phyloP scores from a whole-genome alignment of 108 stramenopile genomes.

The Chaetoceros tenuissimus region DNA sequence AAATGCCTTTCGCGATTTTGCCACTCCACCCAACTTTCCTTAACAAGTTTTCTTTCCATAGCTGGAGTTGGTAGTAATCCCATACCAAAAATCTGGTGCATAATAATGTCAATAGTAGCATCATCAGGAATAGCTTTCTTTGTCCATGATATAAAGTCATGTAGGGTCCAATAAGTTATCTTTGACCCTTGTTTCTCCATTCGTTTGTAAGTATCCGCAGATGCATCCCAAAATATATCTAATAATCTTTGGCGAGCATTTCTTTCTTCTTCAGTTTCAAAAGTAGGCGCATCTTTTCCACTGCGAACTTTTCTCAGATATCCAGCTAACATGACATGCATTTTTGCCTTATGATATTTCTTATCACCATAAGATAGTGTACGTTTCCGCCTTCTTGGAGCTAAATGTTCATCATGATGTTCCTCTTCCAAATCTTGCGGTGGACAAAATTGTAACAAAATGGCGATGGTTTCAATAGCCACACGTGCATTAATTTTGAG shows the following conservation, averaged over 20 bases:
- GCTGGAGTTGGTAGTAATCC: conserved; percentile 49
- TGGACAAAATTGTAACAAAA: conserved; percentile 1
- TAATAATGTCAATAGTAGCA: conserved; percentile 39
- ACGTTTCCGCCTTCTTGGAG: background rate
- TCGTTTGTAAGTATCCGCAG: background rate
- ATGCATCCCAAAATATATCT: conserved; percentile 5
- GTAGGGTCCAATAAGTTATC: conserved; percentile 19
- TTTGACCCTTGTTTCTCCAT: background rate
- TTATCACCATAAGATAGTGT: background rate
- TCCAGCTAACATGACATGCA: background rate
- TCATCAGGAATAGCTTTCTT: conserved; percentile 45
- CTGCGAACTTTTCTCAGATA: background rate
- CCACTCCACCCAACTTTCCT: conserved; percentile 63
- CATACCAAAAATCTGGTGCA: conserved; percentile 51
- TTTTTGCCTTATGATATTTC: background rate
- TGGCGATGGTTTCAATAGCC: conserved; percentile 1
- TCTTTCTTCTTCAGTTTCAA: conserved; percentile 4
- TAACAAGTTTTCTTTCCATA: conserved; percentile 51
- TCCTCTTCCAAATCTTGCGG: conserved; percentile 14
- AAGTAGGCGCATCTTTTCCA: background rate
- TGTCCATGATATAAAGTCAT: conserved; percentile 36
- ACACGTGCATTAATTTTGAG: conserved; percentile 15
- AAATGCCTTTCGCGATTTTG: conserved; percentile 14
- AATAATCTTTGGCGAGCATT: conserved; percentile 1
- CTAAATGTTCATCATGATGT: background rate